These are phyloP conservation scores for Candida sanyaensis DNA, from an alignment of 1,139 yeast species.

Conservation along the genomic window DNA sequence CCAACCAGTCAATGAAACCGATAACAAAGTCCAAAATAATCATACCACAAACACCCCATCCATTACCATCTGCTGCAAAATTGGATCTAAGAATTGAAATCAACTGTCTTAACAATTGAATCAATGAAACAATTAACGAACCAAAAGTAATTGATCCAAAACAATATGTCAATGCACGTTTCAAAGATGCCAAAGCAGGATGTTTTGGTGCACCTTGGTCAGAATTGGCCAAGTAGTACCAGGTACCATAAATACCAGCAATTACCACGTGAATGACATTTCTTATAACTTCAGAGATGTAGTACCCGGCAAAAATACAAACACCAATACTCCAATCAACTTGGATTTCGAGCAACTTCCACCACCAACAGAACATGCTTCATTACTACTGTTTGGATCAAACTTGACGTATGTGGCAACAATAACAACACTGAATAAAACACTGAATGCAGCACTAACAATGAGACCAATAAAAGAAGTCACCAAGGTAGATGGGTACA, in stretches of 20 bases:
- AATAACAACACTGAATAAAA: constrained; percentile 65
- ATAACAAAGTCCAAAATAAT: constrained; percentile 61
- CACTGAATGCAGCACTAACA: constrained; percentile 62
- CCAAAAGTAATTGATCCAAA: constrained; percentile 93
- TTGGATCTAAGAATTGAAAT: constrained; percentile 49
- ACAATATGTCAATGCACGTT: constrained; percentile 80
- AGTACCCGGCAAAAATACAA: constrained; percentile 85
- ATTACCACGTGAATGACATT: constrained; percentile 85
- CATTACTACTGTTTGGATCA: constrained; percentile 42
- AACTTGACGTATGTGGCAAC: constrained; percentile 78
- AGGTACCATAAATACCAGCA: constrained; percentile 85
- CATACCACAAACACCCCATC: constrained; percentile 55
- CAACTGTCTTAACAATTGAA: constrained; percentile 63
- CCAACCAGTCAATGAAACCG: constrained; percentile 73
- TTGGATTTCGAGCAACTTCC: constrained; percentile 70
- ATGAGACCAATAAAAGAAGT: constrained; percentile 68
- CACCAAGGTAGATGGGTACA: constrained; percentile 67
- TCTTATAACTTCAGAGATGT: constrained; percentile 80
- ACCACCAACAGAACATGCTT: constrained; percentile 49
- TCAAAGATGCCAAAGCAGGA: constrained; percentile 83
- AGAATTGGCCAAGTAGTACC: constrained; percentile 80
- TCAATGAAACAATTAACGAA: constrained; percentile 73
- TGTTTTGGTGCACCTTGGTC: constrained; percentile 80
- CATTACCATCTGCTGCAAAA: constrained; percentile 56
- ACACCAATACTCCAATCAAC: constrained; percentile 66